Percentiles rank a stretch among this genome's conserved stretches.
Conservation (phyloP, 176 grass and related monocot species). For the Oryza australiensis region DNA sequence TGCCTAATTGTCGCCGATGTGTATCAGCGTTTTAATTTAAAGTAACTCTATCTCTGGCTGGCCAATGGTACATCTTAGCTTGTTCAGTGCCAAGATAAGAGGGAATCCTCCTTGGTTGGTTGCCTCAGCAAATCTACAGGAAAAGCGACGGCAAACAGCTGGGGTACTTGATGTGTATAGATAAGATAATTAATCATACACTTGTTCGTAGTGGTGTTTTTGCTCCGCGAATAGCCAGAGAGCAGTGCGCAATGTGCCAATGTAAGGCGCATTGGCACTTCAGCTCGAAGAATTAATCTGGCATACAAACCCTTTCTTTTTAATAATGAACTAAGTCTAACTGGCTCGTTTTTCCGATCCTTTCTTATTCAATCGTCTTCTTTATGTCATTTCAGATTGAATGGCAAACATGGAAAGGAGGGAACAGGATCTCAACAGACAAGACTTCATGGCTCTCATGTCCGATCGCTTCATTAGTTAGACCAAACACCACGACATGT, state of each 20-base stretch:
- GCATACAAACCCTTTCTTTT: not conserved
- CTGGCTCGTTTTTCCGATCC: not conserved
- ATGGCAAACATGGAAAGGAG: not conserved
- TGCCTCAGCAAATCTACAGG: conserved; percentile 17
- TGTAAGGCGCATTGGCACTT: not conserved
- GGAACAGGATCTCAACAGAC: conserved; percentile 13
- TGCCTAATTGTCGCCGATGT: conserved; percentile 4
- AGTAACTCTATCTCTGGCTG: conserved; percentile 28
- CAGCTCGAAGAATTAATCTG: not conserved
- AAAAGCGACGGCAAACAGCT: conserved; percentile 16
- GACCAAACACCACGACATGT: conserved; percentile 6
- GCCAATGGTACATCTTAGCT: conserved; percentile 4
- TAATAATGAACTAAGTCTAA: not conserved
- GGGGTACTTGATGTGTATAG: not conserved
- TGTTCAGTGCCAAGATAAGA: conserved; percentile 33
- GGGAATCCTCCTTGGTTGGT: conserved; percentile 31
- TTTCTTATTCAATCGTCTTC: not conserved
- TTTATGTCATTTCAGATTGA: not conserved
- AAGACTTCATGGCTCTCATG: conserved; percentile 7
- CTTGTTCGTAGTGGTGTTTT: not conserved
- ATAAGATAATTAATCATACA: conserved; percentile 20
- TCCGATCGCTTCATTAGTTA: conserved; percentile 1
- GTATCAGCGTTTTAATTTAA: conserved; percentile 19
- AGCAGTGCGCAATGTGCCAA: not conserved
- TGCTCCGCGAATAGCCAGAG: not conserved